Percentiles rank a stretch among this genome's conserved stretches.
Conservation (phyloP, 805 yeast genomes). For the Hanseniaspora thailandica region DNA sequence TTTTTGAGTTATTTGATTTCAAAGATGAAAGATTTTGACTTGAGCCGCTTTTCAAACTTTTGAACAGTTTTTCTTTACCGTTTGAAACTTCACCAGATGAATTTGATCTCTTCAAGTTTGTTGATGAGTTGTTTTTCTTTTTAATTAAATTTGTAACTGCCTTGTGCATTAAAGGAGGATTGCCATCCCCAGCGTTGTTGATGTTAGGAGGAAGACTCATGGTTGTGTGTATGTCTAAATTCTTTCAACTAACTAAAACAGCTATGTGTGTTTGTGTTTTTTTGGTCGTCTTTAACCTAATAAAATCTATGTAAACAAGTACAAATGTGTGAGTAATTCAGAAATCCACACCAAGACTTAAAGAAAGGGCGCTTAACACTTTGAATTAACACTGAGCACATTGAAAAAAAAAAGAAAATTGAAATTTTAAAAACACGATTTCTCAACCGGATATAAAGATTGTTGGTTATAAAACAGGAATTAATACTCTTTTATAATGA, state of each 20-base stretch:
- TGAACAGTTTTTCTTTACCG: neutral
- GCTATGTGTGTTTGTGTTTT: neutral
- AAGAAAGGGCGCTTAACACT: no score
- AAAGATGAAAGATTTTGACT: neutral
- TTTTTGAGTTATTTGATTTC: neutral
- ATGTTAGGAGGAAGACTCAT: slow-evolving; percentile 5
- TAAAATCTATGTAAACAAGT: no score
- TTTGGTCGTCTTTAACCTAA: neutral
- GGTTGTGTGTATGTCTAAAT: neutral
- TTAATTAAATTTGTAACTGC: slow-evolving; percentile 2
- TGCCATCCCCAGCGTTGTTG: neutral
- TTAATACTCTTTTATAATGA: no score
- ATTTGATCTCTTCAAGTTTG: neutral
- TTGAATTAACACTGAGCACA: no score
- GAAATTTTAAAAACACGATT: no score
- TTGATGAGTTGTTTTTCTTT: neutral
- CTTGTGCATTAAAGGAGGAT: slow-evolving; percentile 5
- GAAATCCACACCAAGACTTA: no score
- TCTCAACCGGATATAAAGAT: no score
- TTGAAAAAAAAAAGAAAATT: no score
- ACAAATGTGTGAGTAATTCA: no score
- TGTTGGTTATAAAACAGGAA: no score
- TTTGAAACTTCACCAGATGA: neutral
- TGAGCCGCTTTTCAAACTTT: neutral
- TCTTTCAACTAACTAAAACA: no score